Evolutionary conservation across 1,284 basidiomycete species (phyloP), one percentile per base, ranked within the genome.

Genomic region (Ganoderma meredithae): DNA sequence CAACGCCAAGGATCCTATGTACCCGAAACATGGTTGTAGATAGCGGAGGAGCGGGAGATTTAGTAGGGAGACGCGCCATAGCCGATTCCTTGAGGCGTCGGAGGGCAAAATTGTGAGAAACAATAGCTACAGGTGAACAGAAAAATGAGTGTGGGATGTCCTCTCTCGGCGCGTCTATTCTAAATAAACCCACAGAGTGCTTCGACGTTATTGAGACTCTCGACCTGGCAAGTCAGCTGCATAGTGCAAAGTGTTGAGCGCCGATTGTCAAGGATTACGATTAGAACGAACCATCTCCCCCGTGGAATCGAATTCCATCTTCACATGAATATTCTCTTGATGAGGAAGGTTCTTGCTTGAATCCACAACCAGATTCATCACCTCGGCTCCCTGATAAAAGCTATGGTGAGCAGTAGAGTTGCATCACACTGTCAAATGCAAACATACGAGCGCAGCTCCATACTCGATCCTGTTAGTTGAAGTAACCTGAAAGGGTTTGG

Each of bases 341-440:
- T 72, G 58, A 3, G 72, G 56, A 19, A 77, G 60, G 9, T 72
- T 63, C 7, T 55, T 47, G 63, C 73, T 77, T 9, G 70, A 69
- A 63, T 76, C 82, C 19, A 83, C 79, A 15, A 73, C 69, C 13
- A 77, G 73, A 66, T 75, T 65, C 68, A 80, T 80, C 27, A 77
- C 69, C 71, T 75, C 80, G 2, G 74, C 71, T 12, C 69, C 44
- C 44, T 47, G 44, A 22, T 22, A 22, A 19, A 47, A 22, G 8
- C 19, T 47, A 6, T 4, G 5, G 44, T 47, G 19, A 47, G 44
- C 44, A 22, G 9, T 10, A 47, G 19, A 47, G n/a, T 10, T 47
- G 44, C 19, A 6, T 19, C 44, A 22, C 44, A 22, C n/a, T 22
- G 44, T 19, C n/a, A 47, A 3, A 19, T 7, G n/a, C 17, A 19